Percentiles rank a stretch among this genome's conserved stretches.
These are phyloP conservation scores for Hirsutella rhossiliensis DNA, from an alignment of 2,329 filamentous ascomycete genomes.

Conservation along the genomic window DNA sequence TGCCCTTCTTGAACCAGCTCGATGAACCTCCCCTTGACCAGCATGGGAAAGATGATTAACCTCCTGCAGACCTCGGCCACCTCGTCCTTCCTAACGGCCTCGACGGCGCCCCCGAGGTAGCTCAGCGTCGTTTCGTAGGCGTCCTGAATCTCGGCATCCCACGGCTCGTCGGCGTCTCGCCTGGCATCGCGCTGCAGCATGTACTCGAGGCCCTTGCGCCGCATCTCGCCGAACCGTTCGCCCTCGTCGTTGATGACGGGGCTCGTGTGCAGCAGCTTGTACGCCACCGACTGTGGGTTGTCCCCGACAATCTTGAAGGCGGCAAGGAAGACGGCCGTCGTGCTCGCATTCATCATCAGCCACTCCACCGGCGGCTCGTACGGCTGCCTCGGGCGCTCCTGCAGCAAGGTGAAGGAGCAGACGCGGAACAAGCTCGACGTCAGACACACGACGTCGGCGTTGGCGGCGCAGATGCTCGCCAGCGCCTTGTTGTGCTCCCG, in stretches of 20 bases:
- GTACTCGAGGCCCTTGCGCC: slow-evolving; percentile 5
- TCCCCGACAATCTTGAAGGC: slow-evolving; percentile 3
- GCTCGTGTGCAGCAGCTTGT: slow-evolving; percentile 3
- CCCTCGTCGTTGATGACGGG: slow-evolving; percentile 6
- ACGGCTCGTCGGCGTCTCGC: slow-evolving; percentile 6
- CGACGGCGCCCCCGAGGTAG: slow-evolving; percentile 7
- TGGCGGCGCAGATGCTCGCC: slow-evolving; percentile 1
- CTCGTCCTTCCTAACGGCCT: slow-evolving; percentile 1
- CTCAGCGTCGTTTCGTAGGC: slow-evolving; percentile 9
- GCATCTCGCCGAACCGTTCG: slow-evolving; percentile 2
- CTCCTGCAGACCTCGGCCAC: slow-evolving; percentile 1
- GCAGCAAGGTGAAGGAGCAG: slow-evolving; percentile 8
- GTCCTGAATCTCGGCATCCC: slow-evolving; percentile 7
- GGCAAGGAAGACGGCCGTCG: slow-evolving; percentile 3
- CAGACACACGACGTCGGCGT: slow-evolving; percentile 6
- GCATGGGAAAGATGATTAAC: slow-evolving; percentile 6
- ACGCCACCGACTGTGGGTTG: slow-evolving; percentile 2
- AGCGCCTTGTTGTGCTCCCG: slow-evolving; percentile 7
- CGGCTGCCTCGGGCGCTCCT: slow-evolving; percentile 4
- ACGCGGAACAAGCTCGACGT: slow-evolving; percentile 7
- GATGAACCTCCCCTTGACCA: slow-evolving; percentile 5
- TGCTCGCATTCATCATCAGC: slow-evolving; percentile 8
- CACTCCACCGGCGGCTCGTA: slow-evolving; percentile 8
- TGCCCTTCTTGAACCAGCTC: slow-evolving; percentile 4
- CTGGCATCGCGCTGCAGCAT: slow-evolving; percentile 1